Percentiles rank a stretch among this genome's conserved stretches.
These are phyloP conservation scores for Saturnispora silvae DNA, from an alignment of 805 yeast species.

Conservation along the genomic window DNA sequence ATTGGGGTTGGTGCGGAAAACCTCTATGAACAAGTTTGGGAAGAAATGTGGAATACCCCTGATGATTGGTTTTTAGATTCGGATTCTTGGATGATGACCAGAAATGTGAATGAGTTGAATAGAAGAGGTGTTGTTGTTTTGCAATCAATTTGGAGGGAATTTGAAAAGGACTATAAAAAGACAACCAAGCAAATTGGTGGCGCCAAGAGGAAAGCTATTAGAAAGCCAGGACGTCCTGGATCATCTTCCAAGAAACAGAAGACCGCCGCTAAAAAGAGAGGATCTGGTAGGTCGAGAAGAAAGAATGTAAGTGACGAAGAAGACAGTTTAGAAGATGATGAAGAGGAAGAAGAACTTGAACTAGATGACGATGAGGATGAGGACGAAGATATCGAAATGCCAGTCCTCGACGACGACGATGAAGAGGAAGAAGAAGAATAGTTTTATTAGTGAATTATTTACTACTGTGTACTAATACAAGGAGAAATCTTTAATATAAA, in stretches of 20 bases:
- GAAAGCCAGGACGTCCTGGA: not conserved
- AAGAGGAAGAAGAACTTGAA: conserved; percentile 5
- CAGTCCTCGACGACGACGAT: conserved; percentile 7
- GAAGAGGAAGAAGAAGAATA: not conserved
- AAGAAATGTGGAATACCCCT: conserved; percentile 35
- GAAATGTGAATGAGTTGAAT: conserved; percentile 66
- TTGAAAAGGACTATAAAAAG: conserved; percentile 26
- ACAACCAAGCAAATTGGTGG: not conserved
- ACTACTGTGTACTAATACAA: not conserved
- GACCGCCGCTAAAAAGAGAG: not conserved
- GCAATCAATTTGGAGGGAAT: conserved; percentile 64
- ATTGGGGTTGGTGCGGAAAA: conserved; percentile 74
- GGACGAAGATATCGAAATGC: conserved; percentile 7
- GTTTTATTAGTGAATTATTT: not conserved
- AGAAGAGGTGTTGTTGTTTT: conserved; percentile 76
- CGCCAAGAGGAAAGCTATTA: not conserved
- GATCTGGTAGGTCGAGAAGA: no score
- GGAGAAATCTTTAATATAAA: no score
- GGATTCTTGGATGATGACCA: conserved; percentile 77
- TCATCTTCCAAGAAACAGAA: not conserved
- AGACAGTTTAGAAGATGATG: conserved; percentile 1
- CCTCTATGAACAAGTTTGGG: conserved; percentile 67
- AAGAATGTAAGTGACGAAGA: conserved; percentile 4
- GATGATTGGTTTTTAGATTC: conserved; percentile 8
- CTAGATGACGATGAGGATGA: conserved; percentile 2